phyloP scores from a whole-genome alignment of 2,329 filamentous ascomycete genomes.

The Phialophora chinensis region DNA sequence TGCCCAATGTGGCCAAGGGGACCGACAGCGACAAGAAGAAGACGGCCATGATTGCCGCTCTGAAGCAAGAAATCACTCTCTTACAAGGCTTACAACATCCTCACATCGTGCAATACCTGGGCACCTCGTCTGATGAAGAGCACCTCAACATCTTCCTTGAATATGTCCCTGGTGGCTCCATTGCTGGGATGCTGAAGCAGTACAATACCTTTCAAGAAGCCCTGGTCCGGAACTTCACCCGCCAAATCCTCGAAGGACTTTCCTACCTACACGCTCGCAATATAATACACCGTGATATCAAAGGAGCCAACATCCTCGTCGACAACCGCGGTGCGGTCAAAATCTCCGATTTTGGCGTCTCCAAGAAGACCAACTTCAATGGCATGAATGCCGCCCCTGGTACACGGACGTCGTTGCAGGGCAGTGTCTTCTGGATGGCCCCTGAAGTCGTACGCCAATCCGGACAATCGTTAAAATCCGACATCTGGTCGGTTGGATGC shows the following conservation, averaged over 20 bases:
- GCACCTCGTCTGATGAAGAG: conserved; percentile 87
- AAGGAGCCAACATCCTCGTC: conserved; percentile 97
- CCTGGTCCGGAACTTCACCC: conserved; percentile 92
- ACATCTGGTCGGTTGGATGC: conserved; percentile 98
- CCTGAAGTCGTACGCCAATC: conserved; percentile 98
- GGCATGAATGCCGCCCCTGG: conserved; percentile 74
- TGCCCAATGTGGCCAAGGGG: conserved; percentile 79
- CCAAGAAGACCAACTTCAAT: conserved; percentile 62
- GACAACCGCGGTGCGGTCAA: conserved; percentile 99
- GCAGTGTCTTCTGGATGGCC: conserved; percentile 99
- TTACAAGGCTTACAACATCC: conserved; percentile 91
- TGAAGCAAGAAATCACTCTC: conserved; percentile 95
- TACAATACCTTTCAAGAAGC: conserved; percentile 95
- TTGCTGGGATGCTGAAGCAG: conserved; percentile 97
- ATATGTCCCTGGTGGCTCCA: conserved; percentile 95
- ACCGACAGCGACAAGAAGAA: conserved; percentile 84
- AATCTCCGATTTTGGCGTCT: conserved; percentile 98
- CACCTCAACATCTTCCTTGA: conserved; percentile 99
- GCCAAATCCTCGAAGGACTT: conserved; percentile 90
- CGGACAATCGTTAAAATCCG: conserved; percentile 95
- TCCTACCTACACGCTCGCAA: conserved; percentile 92
- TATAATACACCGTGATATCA: conserved; percentile 98
- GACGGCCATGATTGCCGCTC: conserved; percentile 96
- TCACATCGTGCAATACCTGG: conserved; percentile 98
- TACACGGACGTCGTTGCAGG: conserved; percentile 79